A percentile compares a stretch with the other conserved stretches of the same genome.
These are phyloP conservation scores for Asclepias syriaca DNA, from an alignment of 257 asterid genomes.

Conservation along the genomic window DNA sequence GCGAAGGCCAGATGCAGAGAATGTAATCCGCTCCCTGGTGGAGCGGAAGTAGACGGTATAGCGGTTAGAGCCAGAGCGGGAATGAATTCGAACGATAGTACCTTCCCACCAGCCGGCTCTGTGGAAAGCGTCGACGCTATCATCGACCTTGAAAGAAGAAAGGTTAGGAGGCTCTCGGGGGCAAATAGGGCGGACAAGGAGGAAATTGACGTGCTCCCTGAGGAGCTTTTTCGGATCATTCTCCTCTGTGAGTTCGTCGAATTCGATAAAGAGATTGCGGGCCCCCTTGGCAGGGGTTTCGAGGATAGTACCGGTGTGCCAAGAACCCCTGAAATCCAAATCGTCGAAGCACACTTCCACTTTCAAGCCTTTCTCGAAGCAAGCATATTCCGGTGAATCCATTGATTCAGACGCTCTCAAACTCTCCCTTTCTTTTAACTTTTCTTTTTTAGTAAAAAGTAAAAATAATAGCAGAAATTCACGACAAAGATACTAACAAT, in stretches of 20 bases:
- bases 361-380: slow-evolving; percentile 32
- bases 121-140: slow-evolving; percentile 59
- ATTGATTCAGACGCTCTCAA: not conserved
- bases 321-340: slow-evolving; percentile 51
- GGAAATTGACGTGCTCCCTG: slow-evolving; percentile 31
- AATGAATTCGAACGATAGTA: slow-evolving; percentile 26
- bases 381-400: slow-evolving; percentile 7
- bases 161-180: slow-evolving; percentile 34
- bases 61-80: not conserved
- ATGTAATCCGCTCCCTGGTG: slow-evolving; percentile 49
- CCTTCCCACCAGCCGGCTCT: slow-evolving; percentile 74
- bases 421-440: no score
- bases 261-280: slow-evolving; percentile 24
- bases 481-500: no score
- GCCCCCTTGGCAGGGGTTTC: slow-evolving; percentile 20
- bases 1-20: slow-evolving; percentile 38
- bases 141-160: slow-evolving; percentile 38
- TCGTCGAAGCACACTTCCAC: slow-evolving; percentile 53
- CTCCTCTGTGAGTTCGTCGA: slow-evolving; percentile 33
- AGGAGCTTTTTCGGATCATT: slow-evolving; percentile 19
- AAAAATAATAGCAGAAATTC: no score
- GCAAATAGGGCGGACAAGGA: slow-evolving; percentile 45
- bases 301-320: slow-evolving; percentile 52
- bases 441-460: no score
- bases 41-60: slow-evolving; percentile 50